Evolutionary conservation across 352 stramenopile species (phyloP), one percentile per base, ranked within the genome.

Genomic region (Phytophthora lateralis): DNA sequence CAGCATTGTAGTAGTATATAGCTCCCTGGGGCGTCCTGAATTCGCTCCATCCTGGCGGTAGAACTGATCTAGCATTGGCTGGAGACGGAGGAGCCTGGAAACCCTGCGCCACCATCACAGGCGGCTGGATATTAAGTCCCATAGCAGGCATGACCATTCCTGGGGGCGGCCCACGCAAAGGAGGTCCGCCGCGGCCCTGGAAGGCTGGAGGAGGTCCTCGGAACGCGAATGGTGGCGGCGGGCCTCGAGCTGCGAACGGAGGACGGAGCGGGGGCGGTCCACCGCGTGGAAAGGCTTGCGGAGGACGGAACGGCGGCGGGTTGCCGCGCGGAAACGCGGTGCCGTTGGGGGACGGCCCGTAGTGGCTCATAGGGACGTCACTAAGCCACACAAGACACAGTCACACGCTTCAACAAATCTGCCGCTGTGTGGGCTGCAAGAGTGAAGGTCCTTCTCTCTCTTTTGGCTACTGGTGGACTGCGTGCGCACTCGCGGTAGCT

Each of bases 11-110:
- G 51, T 81, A 92, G 57, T 90, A 92, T 38, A 63, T 70, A 35
- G 69, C 56, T 8, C 78, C 80, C 37, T 88, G 75, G 2, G 77
- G 76, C 6, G 79, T 84, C 39, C 73, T 71, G 42, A 83, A 70
- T 42, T 90, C 83, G 20, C 63, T 88, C 83, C 83, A 92, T 41
- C 78, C 81, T 4, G 68, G 52, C 4, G 80, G 82, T n/a, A 89
- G 50, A 15, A 30, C 34, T 6, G 57, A 14, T 14, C 39, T 29
- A 21, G 48, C 11, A 46, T 37, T 55, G 39, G 35, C 48, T 4
- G 65, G 60, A 10, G 65, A 66, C 4, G 49, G 43, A 17, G 71
- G 63, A n/a, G 55, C 41, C 50, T 61, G 71, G 44, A 71, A 72
- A 3, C 18, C 21, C 4, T 18, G 35, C 38, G 50, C 45, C 27